A percentile compares a stretch with the other conserved stretches of the same genome.
phyloP scores from a whole-genome alignment of 2,329 filamentous ascomycete species.

The Trichoderma pleuroti region DNA sequence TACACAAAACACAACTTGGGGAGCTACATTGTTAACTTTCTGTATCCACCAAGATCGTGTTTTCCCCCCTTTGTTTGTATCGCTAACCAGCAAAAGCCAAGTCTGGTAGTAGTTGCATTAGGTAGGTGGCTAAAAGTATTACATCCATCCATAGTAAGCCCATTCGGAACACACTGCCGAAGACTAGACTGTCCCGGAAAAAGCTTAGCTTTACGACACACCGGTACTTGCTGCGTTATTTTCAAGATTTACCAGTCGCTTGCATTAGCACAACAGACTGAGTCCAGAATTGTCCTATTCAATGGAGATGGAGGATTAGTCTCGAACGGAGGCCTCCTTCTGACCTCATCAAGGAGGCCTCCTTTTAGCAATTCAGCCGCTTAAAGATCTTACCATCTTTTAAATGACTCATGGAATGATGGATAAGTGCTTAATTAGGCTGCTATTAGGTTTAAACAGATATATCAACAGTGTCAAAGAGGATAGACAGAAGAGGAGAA shows the following conservation, averaged over 20 bases:
- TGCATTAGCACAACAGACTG: not conserved
- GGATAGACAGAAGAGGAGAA: not conserved
- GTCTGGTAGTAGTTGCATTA: not conserved
- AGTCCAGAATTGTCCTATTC: not conserved
- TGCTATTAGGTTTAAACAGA: not conserved
- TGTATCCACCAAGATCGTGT: not conserved
- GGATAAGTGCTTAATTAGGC: not conserved
- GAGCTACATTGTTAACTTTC: not conserved
- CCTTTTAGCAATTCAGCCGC: not conserved
- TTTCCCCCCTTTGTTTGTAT: not conserved
- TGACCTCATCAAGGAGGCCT: not conserved
- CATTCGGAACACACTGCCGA: not conserved
- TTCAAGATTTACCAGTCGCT: not conserved
- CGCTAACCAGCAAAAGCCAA: not conserved
- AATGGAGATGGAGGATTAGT: not conserved
- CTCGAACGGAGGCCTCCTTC: not conserved
- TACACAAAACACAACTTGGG: too few relatives aligned
- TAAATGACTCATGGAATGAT: not conserved
- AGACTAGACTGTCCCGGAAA: not conserved
- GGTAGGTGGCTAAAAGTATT: not conserved
- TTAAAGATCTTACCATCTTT: not conserved
- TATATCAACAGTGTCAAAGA: not conserved
- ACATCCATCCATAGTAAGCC: not conserved
- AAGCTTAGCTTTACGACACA: not conserved
- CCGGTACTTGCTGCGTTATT: not conserved